Base-by-base conservation (phyloP, 495 filamentous ascomycete species). In the Penicillium nucicola region DNA sequence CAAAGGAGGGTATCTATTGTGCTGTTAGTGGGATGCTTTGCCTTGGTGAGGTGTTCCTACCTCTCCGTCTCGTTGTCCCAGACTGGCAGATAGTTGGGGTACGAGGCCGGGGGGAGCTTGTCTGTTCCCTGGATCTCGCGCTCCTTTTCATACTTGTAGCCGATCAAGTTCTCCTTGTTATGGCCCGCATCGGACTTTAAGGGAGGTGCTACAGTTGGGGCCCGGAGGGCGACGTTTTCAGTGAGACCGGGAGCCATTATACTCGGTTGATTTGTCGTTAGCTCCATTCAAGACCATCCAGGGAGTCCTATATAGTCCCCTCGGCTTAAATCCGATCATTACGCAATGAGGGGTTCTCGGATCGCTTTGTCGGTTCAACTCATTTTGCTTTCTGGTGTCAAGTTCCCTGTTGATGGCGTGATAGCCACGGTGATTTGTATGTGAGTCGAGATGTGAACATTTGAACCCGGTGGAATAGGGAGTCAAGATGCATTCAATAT, bases 11-110 rank as follows among this genome's bases (percentile, higher is more conserved):
- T 75, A 77, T 66, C 73, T 76, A 39, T 40, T 2, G 0, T 11
- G 13, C 11, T 35, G 38, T 55, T 17, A 48, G 30, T 13, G 18
- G 22, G 11, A 30, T 20, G 7, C 17, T 3, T 4, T 8, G 25
- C 28, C 23, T 13, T 14, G 23, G 18, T 4, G 18, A 34, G 5
- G 13, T 1, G 31, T 42, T n/a, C n/a, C 39, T 60, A 74, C 71
- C 67, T 66, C 45, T 62, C 63, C 7, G 68, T 76, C 60, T 76
- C 65, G 56, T 76, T 82, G 55, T 88, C 78, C 86, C 86, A 92
- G 2, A 83, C 85, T 8, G 87, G 86, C 10, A 92, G 78, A 64
- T 92, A 92, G 60, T 91, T 75, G 1, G 83, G 84, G 60, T 87
- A 91, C 11, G 71, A 66, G 0, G 77, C 85, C 68, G 72, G 67